A percentile compares a stretch with the other conserved stretches of the same genome.
These are phyloP conservation scores for Diaporthe ilicicola DNA, from an alignment of 2,329 filamentous ascomycete species.

Conservation along the genomic window DNA sequence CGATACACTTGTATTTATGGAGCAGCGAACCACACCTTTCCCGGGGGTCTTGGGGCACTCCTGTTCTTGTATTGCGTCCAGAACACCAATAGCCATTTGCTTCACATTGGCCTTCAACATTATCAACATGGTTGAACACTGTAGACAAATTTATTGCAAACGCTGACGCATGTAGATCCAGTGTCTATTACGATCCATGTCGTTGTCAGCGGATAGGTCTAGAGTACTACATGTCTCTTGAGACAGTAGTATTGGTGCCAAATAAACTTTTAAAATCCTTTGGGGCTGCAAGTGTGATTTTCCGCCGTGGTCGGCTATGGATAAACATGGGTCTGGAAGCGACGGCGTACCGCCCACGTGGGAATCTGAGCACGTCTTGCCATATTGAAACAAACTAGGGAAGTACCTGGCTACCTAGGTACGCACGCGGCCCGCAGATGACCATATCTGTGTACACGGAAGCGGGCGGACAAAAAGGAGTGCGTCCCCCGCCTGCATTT, in stretches of 20 bases:
- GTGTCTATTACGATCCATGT: not conserved
- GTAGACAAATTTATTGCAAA: not conserved
- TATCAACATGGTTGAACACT: not conserved
- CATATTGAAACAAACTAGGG: slow-evolving; percentile 6
- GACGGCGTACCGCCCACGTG: not conserved
- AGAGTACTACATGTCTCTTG: not conserved
- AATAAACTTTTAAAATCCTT: not conserved
- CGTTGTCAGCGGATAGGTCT: not conserved
- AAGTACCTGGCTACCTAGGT: not conserved
- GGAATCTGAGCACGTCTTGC: not conserved
- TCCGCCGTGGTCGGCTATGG: not conserved
- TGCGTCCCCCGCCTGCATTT: too few species aligned
- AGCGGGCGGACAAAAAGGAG: too few species aligned
- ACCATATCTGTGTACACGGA: too few species aligned
- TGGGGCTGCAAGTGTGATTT: not conserved
- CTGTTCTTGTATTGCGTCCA: not conserved
- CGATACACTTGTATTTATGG: not conserved
- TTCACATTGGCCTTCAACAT: not conserved
- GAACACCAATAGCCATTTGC: not conserved
- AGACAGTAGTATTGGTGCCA: not conserved
- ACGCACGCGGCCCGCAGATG: not conserved
- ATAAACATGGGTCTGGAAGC: not conserved
- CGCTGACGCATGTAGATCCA: not conserved
- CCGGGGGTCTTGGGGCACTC: not conserved
- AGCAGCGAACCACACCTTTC: not conserved